phyloP scores from a whole-genome alignment of 768 basidiomycete genomes.

The Leccinum broughii region DNA sequence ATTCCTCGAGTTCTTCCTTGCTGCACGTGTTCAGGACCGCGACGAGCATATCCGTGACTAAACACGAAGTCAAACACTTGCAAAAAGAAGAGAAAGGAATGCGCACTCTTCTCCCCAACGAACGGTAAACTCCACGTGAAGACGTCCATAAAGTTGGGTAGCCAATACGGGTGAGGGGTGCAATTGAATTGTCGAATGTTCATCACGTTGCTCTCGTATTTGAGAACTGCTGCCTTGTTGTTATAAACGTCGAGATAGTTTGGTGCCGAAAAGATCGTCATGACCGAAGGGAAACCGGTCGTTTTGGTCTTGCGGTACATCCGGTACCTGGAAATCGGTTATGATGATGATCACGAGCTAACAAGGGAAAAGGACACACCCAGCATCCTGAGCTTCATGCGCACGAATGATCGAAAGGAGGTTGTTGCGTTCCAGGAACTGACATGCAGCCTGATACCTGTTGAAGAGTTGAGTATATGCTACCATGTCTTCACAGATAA shows the following conservation, averaged over 20 bases:
- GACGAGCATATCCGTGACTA: constrained; percentile 98
- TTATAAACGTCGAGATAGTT: constrained; percentile 99
- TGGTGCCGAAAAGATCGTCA: constrained; percentile 99
- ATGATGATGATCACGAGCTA: not conserved
- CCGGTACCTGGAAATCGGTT: constrained; percentile 61
- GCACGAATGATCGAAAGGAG: constrained; percentile 95
- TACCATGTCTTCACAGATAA: not conserved
- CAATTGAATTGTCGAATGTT: constrained; percentile 98
- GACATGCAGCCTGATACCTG: constrained; percentile 95
- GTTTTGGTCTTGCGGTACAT: constrained; percentile 99
- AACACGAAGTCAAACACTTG: constrained; percentile 8
- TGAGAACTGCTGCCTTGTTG: constrained; percentile 98
- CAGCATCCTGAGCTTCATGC: constrained; percentile 98
- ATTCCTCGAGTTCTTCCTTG: constrained; percentile 96
- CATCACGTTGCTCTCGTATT: constrained; percentile 99
- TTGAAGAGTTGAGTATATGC: constrained; percentile 1
- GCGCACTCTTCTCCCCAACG: constrained; percentile 93
- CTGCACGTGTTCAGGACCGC: constrained; percentile 95
- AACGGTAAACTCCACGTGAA: constrained; percentile 99
- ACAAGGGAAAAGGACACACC: constrained; percentile 49
- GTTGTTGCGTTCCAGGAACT: constrained; percentile 97
- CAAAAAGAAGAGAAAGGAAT: not conserved
- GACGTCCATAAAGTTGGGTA: constrained; percentile 99
- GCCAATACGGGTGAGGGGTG: constrained; percentile 94
- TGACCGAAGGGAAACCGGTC: constrained; percentile 97